Evolutionary conservation across 176 grass and related monocot species (phyloP), one percentile per base, ranked within the genome.

Genomic region (Aegilops sharonensis): DNA sequence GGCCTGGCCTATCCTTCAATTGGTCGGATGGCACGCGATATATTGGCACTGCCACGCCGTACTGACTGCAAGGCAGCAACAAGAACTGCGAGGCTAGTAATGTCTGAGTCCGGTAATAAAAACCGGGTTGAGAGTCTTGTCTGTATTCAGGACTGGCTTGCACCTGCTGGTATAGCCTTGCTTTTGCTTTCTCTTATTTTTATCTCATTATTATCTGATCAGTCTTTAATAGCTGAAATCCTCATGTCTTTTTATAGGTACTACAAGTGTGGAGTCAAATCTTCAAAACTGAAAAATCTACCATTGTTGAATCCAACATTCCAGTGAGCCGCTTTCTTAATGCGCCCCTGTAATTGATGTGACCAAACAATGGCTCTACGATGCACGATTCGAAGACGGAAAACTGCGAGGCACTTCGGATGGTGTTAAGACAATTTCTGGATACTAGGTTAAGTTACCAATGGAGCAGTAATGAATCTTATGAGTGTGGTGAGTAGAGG

Each of bases 71-170:
- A 83, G 35, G 25, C 37, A 0, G 59, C 67, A 84, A 81, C 30
- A 87, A 84, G 20, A 6, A 80, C 67, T 18, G 85, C 43, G 12
- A 27, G 15, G 27, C 62, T 77, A 32, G 47, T 48, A 34, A 77
- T 77, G 15, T 77, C 25, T 12, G 74, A 32, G 74, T 77, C 74
- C 0, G 74, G 74, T 32, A 45, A 75, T 11, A 52, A 12, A 56
- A 48, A 21, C 47, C 52, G 74, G 74, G 74, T 77, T 56, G 27
- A 77, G 74, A 9, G 52, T 37, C 78, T 50, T 86, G 30, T 65
- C 59, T 68, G 89, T 75, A 11, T 76, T 75, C 80, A 66, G 48
- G 47, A 84, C 64, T 84, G 89, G 80, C 40, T 79, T 3, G 65
- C 24, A 60, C 61, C 80, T 67, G 20, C 67, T 14, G 67, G 74